Evolutionary conservation across 345 rosid genomes (phyloP).

Genomic region (Syzygium aqueum): DNA sequence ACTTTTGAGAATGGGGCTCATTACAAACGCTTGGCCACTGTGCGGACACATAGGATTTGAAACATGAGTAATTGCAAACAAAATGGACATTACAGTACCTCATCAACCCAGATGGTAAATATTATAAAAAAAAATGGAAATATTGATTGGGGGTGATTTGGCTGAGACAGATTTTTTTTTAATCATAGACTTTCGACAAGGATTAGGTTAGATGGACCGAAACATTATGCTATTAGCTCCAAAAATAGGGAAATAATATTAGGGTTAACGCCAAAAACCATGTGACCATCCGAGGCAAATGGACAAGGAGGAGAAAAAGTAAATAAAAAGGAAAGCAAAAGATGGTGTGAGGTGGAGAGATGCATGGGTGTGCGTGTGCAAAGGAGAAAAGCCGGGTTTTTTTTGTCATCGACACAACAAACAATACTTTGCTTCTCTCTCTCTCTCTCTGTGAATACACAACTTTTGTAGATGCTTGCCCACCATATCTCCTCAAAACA

Average conservation of each 20-base stretch:
- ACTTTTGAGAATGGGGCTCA: background rate
- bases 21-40: background rate
- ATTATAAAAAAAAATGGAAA: background rate
- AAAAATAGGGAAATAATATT: background rate
- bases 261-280: conserved; percentile 5
- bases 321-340: conserved; percentile 5
- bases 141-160: background rate
- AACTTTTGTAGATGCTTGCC: conserved; percentile 51
- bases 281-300: conserved; percentile 30
- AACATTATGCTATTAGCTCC: background rate
- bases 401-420: background rate
- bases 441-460: background rate
- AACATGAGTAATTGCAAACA: background rate
- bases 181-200: background rate
- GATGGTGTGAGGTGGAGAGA: background rate
- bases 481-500: conserved; percentile 53
- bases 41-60: background rate
- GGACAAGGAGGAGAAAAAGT: conserved; percentile 5
- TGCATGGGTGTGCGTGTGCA: conserved; percentile 22
- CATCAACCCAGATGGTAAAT: background rate
- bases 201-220: background rate
- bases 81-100: background rate
- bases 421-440: background rate
- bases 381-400: background rate
- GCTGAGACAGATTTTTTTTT: background rate